phyloP scores from a whole-genome alignment of 192 early-diverging fungal species.

The Oehlia diaphana region DNA sequence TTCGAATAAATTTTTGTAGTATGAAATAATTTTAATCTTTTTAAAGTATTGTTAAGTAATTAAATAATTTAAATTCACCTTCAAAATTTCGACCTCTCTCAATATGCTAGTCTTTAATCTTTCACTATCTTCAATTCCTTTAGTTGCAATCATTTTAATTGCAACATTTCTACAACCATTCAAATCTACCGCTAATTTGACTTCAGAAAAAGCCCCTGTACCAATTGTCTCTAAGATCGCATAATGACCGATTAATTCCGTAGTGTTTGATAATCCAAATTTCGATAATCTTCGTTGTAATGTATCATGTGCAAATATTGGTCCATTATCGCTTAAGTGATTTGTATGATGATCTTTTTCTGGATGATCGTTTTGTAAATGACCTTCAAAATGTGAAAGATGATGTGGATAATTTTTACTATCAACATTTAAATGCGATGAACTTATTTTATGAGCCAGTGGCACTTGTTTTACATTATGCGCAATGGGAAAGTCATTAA shows the following conservation, averaged over 20 bases:
- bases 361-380: not conserved
- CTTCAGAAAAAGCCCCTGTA: conserved; percentile 57
- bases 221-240: conserved; percentile 44
- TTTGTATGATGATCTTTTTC: not conserved
- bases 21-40: no score
- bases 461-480: not conserved
- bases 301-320: not conserved
- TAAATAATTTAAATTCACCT: conserved; percentile 35
- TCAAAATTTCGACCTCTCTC: conserved; percentile 43
- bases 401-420: conserved; percentile 1
- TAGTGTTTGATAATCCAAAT: not conserved
- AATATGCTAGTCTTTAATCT: conserved; percentile 39
- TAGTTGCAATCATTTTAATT: conserved; percentile 55
- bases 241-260: conserved; percentile 22
- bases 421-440: not conserved
- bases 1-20: no score
- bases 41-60: no score
- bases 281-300: conserved; percentile 1
- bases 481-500: conserved; percentile 6
- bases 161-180: conserved; percentile 49
- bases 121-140: conserved; percentile 45
- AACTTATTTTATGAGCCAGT: no score
- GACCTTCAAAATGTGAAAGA: not conserved
- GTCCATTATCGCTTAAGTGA: not conserved
- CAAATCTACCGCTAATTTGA: conserved; percentile 58